Evolutionary conservation across 805 yeast genomes (phyloP), one percentile per base, ranked within the genome.

Genomic region (Nakazawaea wickerhamii): DNA sequence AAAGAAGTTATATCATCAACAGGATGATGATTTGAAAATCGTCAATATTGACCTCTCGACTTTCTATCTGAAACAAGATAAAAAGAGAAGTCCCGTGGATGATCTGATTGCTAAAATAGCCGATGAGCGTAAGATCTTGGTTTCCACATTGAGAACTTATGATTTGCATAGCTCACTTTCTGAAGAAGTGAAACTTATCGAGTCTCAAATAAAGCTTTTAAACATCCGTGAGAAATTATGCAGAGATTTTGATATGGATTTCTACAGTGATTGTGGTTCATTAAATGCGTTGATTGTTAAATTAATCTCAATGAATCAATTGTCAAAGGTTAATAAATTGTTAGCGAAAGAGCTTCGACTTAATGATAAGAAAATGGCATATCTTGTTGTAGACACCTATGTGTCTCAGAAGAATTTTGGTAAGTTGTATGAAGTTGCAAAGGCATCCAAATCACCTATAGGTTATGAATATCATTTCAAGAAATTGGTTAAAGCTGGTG

Each of bases 391-490:
- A 20, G 69, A 73, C 13, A 67, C 68, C 1, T 64, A 74, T 25
- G 65, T 77, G 0, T 58, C 65, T 4, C 52, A 68, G 2, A 67
- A 73, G 5, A 74, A 75, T 33, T 81, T 77, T 63, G 79, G 75
- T 15, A 77, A 73, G 30, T 56, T 86, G 23, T 71, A 68, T 49
- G 71, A 74, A 23, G 72, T 79, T 52, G 73, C 80, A 0, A 66
- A 63, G 3, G 55, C 60, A 1, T 68, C 65, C 35, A 81, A 76
- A 47, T 77, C 93, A 0, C 84, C 86, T 0, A 84, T 88, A 32
- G 89, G 91, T 0, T 81, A 81, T 46, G 71, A 69, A 46, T 79
- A 83, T 0, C 79, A 88, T 49, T 84, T 68, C 43, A 64, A 71
- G 13, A 73, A 75, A 30, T 70, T 81, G 30, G 52, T 73, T 31